A percentile compares a stretch with the other conserved stretches of the same genome.
phyloP scores from a whole-genome alignment of 306 rosid genomes.

The Inga leiocalycina region DNA sequence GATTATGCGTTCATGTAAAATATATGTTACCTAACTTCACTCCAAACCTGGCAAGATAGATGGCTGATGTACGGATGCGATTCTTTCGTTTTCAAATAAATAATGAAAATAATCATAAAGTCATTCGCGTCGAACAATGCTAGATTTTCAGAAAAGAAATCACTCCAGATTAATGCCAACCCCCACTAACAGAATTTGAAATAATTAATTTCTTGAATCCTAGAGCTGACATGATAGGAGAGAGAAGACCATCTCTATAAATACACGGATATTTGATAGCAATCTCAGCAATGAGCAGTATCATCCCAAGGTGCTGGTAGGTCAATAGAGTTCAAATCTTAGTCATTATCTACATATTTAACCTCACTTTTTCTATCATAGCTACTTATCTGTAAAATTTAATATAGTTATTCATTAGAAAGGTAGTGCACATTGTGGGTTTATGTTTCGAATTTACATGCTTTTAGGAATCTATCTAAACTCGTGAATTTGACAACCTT shows the following conservation, averaged over 20 bases:
- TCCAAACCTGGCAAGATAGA: not conserved
- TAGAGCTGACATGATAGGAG: not conserved
- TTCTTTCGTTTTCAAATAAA: not conserved
- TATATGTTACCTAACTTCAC: not conserved
- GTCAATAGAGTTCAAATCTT: not conserved
- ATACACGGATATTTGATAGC: constrained; percentile 10
- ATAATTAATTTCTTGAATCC: not conserved
- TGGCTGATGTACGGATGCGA: not conserved
- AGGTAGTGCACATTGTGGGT: too few relatives aligned
- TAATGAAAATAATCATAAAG: not conserved
- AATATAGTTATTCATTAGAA: too few relatives aligned
- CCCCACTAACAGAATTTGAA: not conserved
- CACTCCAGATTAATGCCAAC: not conserved
- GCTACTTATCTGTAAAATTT: too few relatives aligned
- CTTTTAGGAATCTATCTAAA: not conserved
- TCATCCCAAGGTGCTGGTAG: not conserved
- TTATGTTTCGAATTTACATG: too few relatives aligned
- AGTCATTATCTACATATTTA: not conserved
- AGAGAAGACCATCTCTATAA: constrained; percentile 32
- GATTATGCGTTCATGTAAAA: not conserved
- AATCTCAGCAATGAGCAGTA: not conserved
- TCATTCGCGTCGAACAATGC: not conserved
- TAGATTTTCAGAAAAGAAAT: not conserved
- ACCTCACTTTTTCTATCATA: not conserved
- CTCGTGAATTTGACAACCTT: not conserved